Evolutionary conservation across 2,329 filamentous ascomycete species (phyloP), one percentile per base, ranked within the genome.

Genomic region (Ceratocystis ficicola): DNA sequence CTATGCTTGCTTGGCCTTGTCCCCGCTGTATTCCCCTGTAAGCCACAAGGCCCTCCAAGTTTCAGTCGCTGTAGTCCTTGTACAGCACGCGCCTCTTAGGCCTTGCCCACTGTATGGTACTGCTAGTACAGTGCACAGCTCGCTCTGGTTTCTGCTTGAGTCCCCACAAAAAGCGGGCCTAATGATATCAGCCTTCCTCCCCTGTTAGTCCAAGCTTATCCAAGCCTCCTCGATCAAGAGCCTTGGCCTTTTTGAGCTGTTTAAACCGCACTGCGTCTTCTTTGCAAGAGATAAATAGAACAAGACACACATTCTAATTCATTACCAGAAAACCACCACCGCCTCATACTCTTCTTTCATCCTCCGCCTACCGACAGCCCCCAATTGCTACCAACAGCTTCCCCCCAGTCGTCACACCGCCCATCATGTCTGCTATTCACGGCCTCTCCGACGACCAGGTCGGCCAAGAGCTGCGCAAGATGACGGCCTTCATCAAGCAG

Each of bases 401-500:
- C 63, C 22, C 30, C 52, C 28, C 5, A 32, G 7, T 32, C 7
- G 22, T 22, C 44, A 17, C 20, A 28, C 57, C 46, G 55, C 57
- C 66, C 48, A 66, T 15, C 61, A 68, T 68, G 82, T 66, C 68
- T 32, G 57, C 67, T 28, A 81, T 85, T 71, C 91, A 96, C 86
- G 89, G 90, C 77, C 88, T 97, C 80, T 96, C 92, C 79, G 92
- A 96, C 84, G 91, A 95, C 80, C 91, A 96, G 91, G 94, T 99
- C 83, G 87, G 89, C 79, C 87, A 90, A 79, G 94, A 99, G 86
- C 89, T 99, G 79, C 92, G 90, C 83, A 99, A 99, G 85, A 99
- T 99, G 94, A 97, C 94, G 68, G 93, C 92, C 75, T 99, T 99
- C 85, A 99, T 99, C 86, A 90, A 91, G 77, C 94, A 97, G 80